Evolutionary conservation across 768 basidiomycete genomes (phyloP), one percentile per base, ranked within the genome.

Genomic region (Tremella mesenterica): DNA sequence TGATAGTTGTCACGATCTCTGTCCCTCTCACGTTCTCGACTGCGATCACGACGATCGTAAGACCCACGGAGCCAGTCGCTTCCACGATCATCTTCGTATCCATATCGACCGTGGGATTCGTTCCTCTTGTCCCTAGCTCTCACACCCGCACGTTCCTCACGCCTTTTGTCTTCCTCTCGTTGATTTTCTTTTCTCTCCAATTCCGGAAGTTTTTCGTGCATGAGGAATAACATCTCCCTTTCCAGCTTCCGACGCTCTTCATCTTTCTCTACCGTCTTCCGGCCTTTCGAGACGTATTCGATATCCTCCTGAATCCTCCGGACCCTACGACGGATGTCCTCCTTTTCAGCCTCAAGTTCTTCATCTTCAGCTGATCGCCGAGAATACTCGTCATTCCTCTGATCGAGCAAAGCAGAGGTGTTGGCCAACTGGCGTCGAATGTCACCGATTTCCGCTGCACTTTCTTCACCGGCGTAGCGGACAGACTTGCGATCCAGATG

Each of bases 141-240:
- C 1, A 79, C 75, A 79, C 85, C 85, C 39, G 88, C 83, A 31
- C 88, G 76, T 61, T 84, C 84, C 65, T 95, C 88, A 62, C 81
- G 77, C 57, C 85, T 82, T 69, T 79, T 84, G 59, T 83, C 78
- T 56, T 83, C 83, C 44, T 93, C 87, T 41, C 86, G 74, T 13
- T 82, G 83, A 65, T 87, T 82, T 45, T 95, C 82, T 70, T 81
- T 83, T 59, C 83, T 79, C 74, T 97, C 91, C 6, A 99, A 80
- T 51, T 89, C 88, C 0, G 95, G 95, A 4, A 99, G 78, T 43
- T 85, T 81, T 67, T 93, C 89, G 65, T 97, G 91, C 83, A 87
- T 81, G 48, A 99, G 76, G 43, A 79, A 77, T 52, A 93, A 72
- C 18, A 96, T 76, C 62, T 97, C 90, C 38, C 93, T 79, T 74